Evolutionary conservation across 208 protist genomes (phyloP), one percentile per base, ranked within the genome.

Genomic region (Leishmania aethiopica): DNA sequence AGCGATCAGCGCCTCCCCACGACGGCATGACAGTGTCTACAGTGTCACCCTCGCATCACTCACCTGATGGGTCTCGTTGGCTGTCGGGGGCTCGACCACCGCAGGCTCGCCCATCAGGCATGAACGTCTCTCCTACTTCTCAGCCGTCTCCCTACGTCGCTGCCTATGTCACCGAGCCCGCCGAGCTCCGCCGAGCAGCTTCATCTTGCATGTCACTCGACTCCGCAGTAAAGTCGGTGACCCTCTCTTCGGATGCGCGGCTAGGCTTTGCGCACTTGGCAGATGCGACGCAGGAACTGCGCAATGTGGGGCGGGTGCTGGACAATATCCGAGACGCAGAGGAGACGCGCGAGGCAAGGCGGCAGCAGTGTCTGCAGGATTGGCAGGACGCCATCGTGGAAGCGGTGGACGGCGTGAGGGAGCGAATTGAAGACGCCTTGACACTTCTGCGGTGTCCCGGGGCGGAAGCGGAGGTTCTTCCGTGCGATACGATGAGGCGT

Each of bases 291-390:
- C 88, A 86, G 28, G 86, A 92, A 64, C 87, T 94, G 73, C 83
- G 85, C 25, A 96, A 93, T 78, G 66, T 96, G 6, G 80, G 77
- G 11, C 19, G 70, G 0, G 57, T 96, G 45, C 82, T 96, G 8
- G 90, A 93, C 51, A 86, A 89, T 72, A 75, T 92, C 76, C 78
- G 73, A 3, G 62, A 84, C 0, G 82, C 89, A 32, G 78, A 81
- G 51, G 75, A 47, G 19, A 60, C 75, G 0, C 84, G 82, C 17
- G 83, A 74, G 17, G 57, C 19, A 35, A 78, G 75, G 17, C 62
- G 86, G 49, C 76, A 51, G 37, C 70, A 53, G 17, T 42, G 67
- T 17, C 74, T 96, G 71, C 57, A 79, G 32, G 7, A 53, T 15
- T 94, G 86, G 89, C 79, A 92, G 49, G 35, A 35, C 3, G 40